Percentiles rank a stretch among this genome's conserved stretches.
phyloP scores from a whole-genome alignment of 2,329 filamentous ascomycete species.

The Pseudogymnoascus sp. region DNA sequence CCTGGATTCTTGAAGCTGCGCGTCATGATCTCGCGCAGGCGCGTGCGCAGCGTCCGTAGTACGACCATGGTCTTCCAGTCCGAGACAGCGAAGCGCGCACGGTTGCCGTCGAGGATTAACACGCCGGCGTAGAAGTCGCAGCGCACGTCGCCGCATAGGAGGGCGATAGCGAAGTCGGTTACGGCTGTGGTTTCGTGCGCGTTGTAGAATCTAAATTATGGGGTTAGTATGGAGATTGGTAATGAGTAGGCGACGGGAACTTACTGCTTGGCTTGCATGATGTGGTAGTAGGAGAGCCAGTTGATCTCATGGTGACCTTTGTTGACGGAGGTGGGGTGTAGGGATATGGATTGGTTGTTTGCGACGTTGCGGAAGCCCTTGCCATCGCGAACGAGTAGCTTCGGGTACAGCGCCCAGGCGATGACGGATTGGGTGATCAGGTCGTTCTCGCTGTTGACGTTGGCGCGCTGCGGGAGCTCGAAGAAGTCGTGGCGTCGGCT shows the following conservation, averaged over 20 bases:
- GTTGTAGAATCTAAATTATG: constrained; percentile 62
- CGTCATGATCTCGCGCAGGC: constrained; percentile 69
- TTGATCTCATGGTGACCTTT: constrained; percentile 61
- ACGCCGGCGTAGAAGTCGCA: constrained; percentile 86
- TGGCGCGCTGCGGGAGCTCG: constrained; percentile 68
- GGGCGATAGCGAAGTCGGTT: constrained; percentile 73
- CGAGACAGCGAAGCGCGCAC: constrained; percentile 72
- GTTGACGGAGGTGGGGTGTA: constrained; percentile 88
- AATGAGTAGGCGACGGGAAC: constrained; percentile 26
- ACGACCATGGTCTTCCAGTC: constrained; percentile 90
- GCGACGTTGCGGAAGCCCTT: constrained; percentile 87
- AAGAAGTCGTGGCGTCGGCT: constrained; percentile 67
- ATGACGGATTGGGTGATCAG: constrained; percentile 73
- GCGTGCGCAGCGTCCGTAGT: constrained; percentile 71
- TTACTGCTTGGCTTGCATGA: constrained; percentile 85
- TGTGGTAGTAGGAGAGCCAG: constrained; percentile 93
- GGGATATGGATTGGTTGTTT: constrained; percentile 83
- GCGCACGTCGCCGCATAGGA: constrained; percentile 83
- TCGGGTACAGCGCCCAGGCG: constrained; percentile 93
- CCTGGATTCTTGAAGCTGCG: constrained; percentile 63
- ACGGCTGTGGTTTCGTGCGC: constrained; percentile 82
- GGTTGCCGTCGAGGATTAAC: constrained; percentile 78
- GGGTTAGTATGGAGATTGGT: constrained; percentile 21
- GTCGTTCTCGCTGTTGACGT: constrained; percentile 75
- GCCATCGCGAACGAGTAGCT: constrained; percentile 74